Evolutionary conservation across 2,329 filamentous ascomycete species (phyloP).

Genomic region (Diaporthe helianthi): DNA sequence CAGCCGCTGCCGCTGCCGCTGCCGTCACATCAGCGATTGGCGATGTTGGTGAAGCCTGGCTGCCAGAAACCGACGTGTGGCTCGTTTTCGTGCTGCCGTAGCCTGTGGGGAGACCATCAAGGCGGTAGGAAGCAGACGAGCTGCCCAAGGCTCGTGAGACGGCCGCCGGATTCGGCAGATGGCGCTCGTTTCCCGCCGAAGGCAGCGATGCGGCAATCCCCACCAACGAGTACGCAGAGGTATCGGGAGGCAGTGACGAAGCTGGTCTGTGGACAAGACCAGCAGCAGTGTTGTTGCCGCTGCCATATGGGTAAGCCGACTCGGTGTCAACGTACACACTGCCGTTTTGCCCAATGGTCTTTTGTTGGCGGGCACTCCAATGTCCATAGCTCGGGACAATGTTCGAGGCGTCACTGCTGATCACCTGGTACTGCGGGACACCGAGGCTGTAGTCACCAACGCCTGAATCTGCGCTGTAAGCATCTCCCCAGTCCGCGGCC

Average conservation of each 20-base stretch:
- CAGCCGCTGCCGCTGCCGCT: conserved; percentile 24
- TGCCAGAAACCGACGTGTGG: conserved; percentile 31
- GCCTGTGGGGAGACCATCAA: conserved; percentile 37
- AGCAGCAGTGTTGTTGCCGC: conserved; percentile 30
- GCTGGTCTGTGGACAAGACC: conserved; percentile 47
- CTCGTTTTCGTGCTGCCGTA: conserved; percentile 37
- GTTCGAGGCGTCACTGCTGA: conserved; percentile 44
- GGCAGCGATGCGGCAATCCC: conserved; percentile 51
- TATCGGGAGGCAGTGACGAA: conserved; percentile 39
- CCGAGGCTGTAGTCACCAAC: conserved; percentile 46
- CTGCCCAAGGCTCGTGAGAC: conserved; percentile 43
- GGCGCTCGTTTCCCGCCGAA: conserved; percentile 40
- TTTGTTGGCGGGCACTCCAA: conserved; percentile 34
- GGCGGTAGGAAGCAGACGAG: conserved; percentile 40
- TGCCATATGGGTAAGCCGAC: conserved; percentile 44
- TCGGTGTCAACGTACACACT: conserved; percentile 48
- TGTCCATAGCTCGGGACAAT: conserved; percentile 43
- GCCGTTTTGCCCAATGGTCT: conserved; percentile 30
- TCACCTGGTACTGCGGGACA: conserved; percentile 45
- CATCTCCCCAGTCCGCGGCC: conserved; percentile 45
- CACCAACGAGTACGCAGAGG: conserved; percentile 50
- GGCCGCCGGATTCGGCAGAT: conserved; percentile 45
- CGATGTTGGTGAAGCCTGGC: conserved; percentile 37
- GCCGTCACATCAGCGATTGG: conserved; percentile 40
- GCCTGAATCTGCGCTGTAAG: conserved; percentile 47